A percentile compares a stretch with the other conserved stretches of the same genome.
phyloP scores from a whole-genome alignment of 257 asterid species.

The Lithospermum erythrorhizon region DNA sequence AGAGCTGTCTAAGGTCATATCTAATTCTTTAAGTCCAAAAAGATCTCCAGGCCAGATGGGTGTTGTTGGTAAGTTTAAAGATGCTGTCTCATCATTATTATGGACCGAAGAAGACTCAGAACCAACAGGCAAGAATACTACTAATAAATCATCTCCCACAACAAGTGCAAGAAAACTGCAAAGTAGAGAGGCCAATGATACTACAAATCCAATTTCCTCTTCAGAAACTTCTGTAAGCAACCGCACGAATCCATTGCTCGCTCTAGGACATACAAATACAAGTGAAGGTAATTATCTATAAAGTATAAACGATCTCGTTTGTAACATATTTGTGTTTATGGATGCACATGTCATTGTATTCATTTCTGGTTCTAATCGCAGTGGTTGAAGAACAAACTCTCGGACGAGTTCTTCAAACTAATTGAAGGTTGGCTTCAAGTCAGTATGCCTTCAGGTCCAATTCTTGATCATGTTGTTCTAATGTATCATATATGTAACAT shows the following conservation, averaged over 20 bases:
- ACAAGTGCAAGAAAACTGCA: conserved; percentile 5
- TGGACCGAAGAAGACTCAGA: conserved; percentile 29
- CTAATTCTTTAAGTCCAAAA: conserved; percentile 79
- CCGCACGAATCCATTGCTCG: conserved; percentile 30
- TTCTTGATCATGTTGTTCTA: conserved; percentile 4
- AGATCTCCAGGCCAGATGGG: conserved; percentile 31
- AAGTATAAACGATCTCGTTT: background rate
- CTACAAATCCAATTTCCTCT: conserved; percentile 15
- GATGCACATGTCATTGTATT: background rate
- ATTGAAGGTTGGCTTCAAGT: conserved; percentile 36
- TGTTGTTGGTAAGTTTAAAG: conserved; percentile 63
- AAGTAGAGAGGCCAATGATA: conserved; percentile 4
- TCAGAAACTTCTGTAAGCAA: conserved; percentile 12
- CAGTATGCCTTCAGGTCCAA: conserved; percentile 5
- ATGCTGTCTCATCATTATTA: conserved; percentile 62
- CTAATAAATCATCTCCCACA: conserved; percentile 13
- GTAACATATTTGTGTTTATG: background rate
- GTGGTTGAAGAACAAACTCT: conserved; percentile 57
- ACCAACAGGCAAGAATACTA: conserved; percentile 6
- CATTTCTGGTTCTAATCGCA: conserved; percentile 18
- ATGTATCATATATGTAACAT: background rate
- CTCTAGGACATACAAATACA: conserved; percentile 34
- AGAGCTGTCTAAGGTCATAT: conserved; percentile 80
- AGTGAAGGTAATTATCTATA: conserved; percentile 37
- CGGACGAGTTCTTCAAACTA: conserved; percentile 76